Conservation (phyloP, 2,329 filamentous ascomycete genomes). For the Fonsecaea monophora region DNA sequence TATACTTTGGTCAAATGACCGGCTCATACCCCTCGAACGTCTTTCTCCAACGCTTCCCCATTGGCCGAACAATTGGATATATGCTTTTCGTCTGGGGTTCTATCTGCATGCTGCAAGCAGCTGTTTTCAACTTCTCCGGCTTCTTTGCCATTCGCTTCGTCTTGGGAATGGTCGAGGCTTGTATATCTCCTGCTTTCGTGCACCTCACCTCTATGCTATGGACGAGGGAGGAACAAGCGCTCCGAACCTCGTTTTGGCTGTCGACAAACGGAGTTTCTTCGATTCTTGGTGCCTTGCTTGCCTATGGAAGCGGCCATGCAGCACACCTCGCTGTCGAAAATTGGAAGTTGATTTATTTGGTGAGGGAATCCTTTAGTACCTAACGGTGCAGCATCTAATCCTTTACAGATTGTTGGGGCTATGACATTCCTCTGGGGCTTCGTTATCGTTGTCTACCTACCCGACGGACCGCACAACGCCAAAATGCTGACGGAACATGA, state of each 20-base stretch:
- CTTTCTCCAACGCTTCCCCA: constrained; percentile 51
- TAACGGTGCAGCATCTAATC: not conserved
- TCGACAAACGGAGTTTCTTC: constrained; percentile 49
- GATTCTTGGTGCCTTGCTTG: constrained; percentile 48
- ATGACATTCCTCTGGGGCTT: constrained; percentile 54
- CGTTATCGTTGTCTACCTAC: constrained; percentile 46
- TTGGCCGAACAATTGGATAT: constrained; percentile 51
- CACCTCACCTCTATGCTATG: constrained; percentile 49
- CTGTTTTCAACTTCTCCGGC: constrained; percentile 49
- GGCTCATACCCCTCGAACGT: constrained; percentile 52
- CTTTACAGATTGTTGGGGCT: constrained; percentile 45
- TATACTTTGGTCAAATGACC: constrained; percentile 54
- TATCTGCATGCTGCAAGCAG: constrained; percentile 49
- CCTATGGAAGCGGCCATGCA: constrained; percentile 47
- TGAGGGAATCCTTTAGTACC: constrained; percentile 1
- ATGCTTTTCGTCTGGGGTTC: constrained; percentile 54
- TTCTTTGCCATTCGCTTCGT: constrained; percentile 56
- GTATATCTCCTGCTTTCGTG: constrained; percentile 43
- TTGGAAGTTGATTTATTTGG: constrained; percentile 52
- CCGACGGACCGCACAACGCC: constrained; percentile 49
- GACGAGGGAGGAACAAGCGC: constrained; percentile 47
- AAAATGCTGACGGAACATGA: constrained; percentile 50
- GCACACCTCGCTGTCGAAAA: constrained; percentile 38
- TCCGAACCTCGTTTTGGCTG: constrained; percentile 48
- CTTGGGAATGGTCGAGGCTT: constrained; percentile 53